Percentiles rank a stretch among this genome's conserved stretches.
Conservation (phyloP, 768 basidiomycete species). For the Boletus insuetus region DNA sequence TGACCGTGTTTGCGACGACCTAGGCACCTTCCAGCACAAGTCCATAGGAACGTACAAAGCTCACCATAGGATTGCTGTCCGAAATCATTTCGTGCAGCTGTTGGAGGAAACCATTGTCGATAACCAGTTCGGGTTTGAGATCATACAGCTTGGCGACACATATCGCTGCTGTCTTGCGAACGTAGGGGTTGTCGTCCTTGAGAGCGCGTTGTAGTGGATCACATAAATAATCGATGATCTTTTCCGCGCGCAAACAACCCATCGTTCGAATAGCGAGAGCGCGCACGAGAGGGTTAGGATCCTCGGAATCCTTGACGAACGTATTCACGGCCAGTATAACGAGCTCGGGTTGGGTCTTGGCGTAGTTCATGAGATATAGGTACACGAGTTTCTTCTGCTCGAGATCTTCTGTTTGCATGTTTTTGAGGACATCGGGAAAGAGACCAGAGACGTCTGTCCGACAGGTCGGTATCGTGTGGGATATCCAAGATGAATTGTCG, state of each 20-base stretch:
- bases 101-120: conserved; percentile 92
- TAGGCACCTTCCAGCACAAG: conserved; percentile 29
- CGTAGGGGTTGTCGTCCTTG: conserved; percentile 96
- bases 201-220: conserved; percentile 91
- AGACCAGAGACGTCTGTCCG: conserved; percentile 81
- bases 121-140: conserved; percentile 90
- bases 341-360: conserved; percentile 97
- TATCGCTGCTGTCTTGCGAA: conserved; percentile 94
- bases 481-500: conserved; percentile 16
- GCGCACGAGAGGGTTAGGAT: conserved; percentile 93
- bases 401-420: conserved; percentile 99
- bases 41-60: conserved; percentile 13
- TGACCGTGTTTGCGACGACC: conserved; percentile 97
- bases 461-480: conserved; percentile 6
- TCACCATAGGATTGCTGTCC: conserved; percentile 95
- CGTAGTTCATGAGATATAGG: conserved; percentile 98
- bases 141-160: conserved; percentile 98
- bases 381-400: conserved; percentile 99
- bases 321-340: conserved; percentile 99
- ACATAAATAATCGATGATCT: conserved; percentile 98
- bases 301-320: conserved; percentile 96
- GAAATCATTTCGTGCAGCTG: conserved; percentile 90
- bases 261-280: conserved; percentile 97
- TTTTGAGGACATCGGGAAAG: conserved; percentile 98
- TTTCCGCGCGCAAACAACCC: conserved; percentile 95